phyloP scores from a whole-genome alignment of 768 basidiomycete species.

The Phaeotremella skinneri region DNA sequence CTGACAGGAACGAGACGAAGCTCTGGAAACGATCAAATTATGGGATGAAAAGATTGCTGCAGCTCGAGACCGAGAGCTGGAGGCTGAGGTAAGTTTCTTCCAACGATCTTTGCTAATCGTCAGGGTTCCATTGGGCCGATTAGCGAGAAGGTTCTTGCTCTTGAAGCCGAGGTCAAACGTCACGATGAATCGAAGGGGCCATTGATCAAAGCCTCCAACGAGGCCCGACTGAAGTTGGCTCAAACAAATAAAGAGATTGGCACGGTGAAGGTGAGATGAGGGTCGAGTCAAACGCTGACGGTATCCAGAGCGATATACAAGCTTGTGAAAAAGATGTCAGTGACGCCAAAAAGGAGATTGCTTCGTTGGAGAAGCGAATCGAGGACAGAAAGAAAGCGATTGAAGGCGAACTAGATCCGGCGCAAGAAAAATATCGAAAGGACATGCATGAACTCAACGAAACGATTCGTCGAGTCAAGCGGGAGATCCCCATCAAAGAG shows the following conservation, averaged over 20 bases:
- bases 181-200: slow-evolving; percentile 2
- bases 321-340: slow-evolving; percentile 59
- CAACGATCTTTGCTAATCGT: not conserved
- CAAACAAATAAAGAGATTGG: slow-evolving; percentile 6
- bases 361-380: not conserved
- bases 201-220: slow-evolving; percentile 5
- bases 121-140: slow-evolving; percentile 10
- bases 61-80: slow-evolving; percentile 26
- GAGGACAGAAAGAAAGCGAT: not conserved
- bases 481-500: not conserved
- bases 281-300: not conserved
- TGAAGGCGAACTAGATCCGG: not conserved
- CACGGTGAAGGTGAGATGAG: slow-evolving; percentile 11
- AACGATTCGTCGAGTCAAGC: not conserved
- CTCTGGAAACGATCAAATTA: slow-evolving; percentile 53
- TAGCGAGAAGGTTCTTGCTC: not conserved
- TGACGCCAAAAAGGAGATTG: slow-evolving; percentile 7
- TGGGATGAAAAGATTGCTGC: slow-evolving; percentile 50
- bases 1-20: slow-evolving; percentile 50
- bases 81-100: slow-evolving; percentile 52
- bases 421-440: not conserved
- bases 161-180: slow-evolving; percentile 1
- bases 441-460: not conserved
- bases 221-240: slow-evolving; percentile 4
- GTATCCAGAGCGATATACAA: slow-evolving; percentile 50